Base-by-base conservation (phyloP, 2,329 filamentous ascomycete genomes). In the Colletotrichum viniferum region DNA sequence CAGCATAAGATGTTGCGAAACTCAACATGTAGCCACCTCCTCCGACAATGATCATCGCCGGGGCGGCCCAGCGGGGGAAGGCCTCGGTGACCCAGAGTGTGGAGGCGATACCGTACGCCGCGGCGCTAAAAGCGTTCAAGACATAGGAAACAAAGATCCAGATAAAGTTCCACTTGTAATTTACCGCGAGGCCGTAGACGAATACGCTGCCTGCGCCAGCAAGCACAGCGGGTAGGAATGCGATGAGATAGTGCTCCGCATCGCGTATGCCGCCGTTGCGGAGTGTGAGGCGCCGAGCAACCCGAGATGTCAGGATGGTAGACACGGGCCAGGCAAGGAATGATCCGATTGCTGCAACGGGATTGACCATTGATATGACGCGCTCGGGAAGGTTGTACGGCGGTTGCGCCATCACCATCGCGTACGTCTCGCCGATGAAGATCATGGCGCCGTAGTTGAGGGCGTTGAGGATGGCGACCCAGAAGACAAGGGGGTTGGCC, bases 31-130 rank as follows among this genome's bases (percentile, higher is more conserved):
- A 76, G 6, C 73, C 70, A 7, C 63, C 73, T 16, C 73, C 73
- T 12, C 73, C 73, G n/a, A 76, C 70, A 7, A 76, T 69, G n/a
- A 73, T 34, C 69, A 73, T 73, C 48, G 73, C 73, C 5, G 80
- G 78, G 2, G 80, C 78, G 8, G 79, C 79, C 79, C 79, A 80
- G 30, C 76, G 78, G 8, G 80, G 80, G 48, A 81, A 79, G 1
- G 79, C 78, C 43, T 80, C 80, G 13, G 79, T 79, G 14, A 80
- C 73, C 80, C 80, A 81, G 30, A 81, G 74, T 13, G 79, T 78
- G 30, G 77, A 78, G 18, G 78, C 78, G 26, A 80, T 78, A 56
- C 73, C 73, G 34, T 69, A 77, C 30, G 74, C 72, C 13, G 70
- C 72, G 70, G 72, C 78, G 55, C 77, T 78, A 65, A 81, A 79